Base-by-base conservation (phyloP, 441 rosid genomes). In the Arabidopsis hybrid region DNA sequence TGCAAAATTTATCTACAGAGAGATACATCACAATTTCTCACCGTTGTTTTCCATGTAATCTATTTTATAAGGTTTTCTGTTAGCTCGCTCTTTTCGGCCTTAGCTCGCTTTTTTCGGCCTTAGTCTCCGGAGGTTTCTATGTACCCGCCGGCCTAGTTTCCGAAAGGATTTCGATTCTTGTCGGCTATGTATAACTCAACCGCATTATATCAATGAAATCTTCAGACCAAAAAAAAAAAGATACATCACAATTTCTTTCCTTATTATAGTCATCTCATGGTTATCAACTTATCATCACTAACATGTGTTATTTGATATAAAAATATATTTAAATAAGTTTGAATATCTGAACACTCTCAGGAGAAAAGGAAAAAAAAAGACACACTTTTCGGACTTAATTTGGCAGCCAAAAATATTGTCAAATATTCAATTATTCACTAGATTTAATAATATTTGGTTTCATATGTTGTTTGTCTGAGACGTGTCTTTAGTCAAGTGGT, bases 201-300 rank as follows among this genome's bases (percentile, higher is more conserved):
- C n/a, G n/a, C n/a, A n/a, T n/a, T n/a, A n/a, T n/a, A n/a, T n/a
- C n/a, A n/a, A n/a, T n/a, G n/a, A n/a, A n/a, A n/a, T n/a, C n/a
- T n/a, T n/a, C n/a, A n/a, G n/a, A n/a, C n/a, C n/a, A n/a, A n/a
- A n/a, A n/a, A n/a, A n/a, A n/a, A n/a, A n/a, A n/a, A 34, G 5
- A 59, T 29, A 50, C 39, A 68, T 60, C 13, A 51, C 26, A 21
- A 38, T 18, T 67, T 75, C 2, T 52, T 57, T 73, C 53, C 46
- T 13, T 42, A 4, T 21, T 67, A 40, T 59, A 59, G 18, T 9
- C 59, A 35, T 36, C 57, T 2, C 31, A 72, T 17, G 36, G 11
- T 45, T 64, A 45, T 64, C 64, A 55, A 6, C 21, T 45, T 64
- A 55, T 64, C 64, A 55, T 9, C 21, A 63, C 47, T 42, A 68